Base-by-base conservation (phyloP, 116 monocot species). In the Dioscorea cayenensis region DNA sequence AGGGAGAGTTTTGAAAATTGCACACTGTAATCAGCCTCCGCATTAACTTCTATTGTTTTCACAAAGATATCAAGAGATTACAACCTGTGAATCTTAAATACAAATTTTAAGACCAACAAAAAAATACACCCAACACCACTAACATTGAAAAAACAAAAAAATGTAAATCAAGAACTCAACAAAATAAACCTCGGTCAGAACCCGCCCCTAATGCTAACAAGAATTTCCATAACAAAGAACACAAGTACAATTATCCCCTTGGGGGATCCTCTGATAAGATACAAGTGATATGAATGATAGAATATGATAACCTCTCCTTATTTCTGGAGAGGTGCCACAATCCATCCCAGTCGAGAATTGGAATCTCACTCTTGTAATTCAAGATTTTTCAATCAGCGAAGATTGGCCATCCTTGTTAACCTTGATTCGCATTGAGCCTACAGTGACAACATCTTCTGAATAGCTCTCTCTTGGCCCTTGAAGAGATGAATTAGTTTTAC, bases 391-490 rank as follows among this genome's bases (percentile, higher is more conserved):
- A 16, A 55, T 55, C 55, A 55, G 5, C 17, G 77, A 55, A 11
- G 68, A 76, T 2, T 77, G 77, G 16, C 71, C 71, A 28, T 37
- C 43, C 22, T 74, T 67, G 32, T 63, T 72, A 43, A 84, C 77
- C 36, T 75, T 80, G 36, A 84, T 76, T 28, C 66, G 68, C 67
- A 80, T 55, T 3, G 84, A 77, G 27, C 84, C 84, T 3, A 84
- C 80, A 18, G 84, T 84, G 43, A 84, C 60, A 0, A 75, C 64
- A 28, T 71, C 67, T 19, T 18, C 48, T 18, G 48, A 3, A 18
- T 68, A 17, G 12, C 10, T 14, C 19, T 51, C 36, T 7, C 8
- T 27, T 7, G 49, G 23, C 43, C 13, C 32, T n/a, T 18, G 14
- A 5, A 2, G 20, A 2, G 55, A 72, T 0, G 25, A 1, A 19